A percentile compares a stretch with the other conserved stretches of the same genome.
phyloP scores from a whole-genome alignment of 2,329 filamentous ascomycete genomes.

The Trichophyton schoenleinii region DNA sequence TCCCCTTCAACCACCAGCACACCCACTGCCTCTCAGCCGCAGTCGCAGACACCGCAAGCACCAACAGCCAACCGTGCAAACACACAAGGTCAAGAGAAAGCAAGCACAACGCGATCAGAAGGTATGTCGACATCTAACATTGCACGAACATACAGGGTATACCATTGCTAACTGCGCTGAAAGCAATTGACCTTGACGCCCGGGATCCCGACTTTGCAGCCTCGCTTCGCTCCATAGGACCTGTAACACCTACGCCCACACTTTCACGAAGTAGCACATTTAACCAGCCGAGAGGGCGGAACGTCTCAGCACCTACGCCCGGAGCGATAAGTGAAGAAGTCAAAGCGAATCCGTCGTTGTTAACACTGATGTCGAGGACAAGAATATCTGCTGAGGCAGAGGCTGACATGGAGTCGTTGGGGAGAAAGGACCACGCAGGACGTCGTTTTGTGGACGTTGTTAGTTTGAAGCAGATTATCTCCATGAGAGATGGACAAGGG shows the following conservation, averaged over 20 bases:
- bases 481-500: slow-evolving; percentile 36
- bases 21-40: slow-evolving; percentile 19
- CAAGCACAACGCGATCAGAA: slow-evolving; percentile 23
- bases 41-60: not conserved
- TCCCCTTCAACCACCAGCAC: slow-evolving; percentile 23
- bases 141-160: not conserved
- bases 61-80: slow-evolving; percentile 17
- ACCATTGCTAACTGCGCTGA: not conserved
- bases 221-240: slow-evolving; percentile 57
- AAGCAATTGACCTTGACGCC: slow-evolving; percentile 47
- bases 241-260: slow-evolving; percentile 46
- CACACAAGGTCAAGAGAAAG: slow-evolving; percentile 23
- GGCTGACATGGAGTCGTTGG: slow-evolving; percentile 40
- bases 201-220: slow-evolving; percentile 58
- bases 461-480: slow-evolving; percentile 38
- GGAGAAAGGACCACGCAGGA: slow-evolving; percentile 28
- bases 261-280: slow-evolving; percentile 44
- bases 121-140: slow-evolving; percentile 18
- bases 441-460: slow-evolving; percentile 38
- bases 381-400: slow-evolving; percentile 42
- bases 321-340: slow-evolving; percentile 16
- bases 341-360: slow-evolving; percentile 42
- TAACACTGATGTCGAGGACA: slow-evolving; percentile 41
- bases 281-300: slow-evolving; percentile 17
- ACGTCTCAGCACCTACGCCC: slow-evolving; percentile 14